Evolutionary conservation across 2,329 filamentous ascomycete genomes (phyloP).

Genomic region (Mollisiaceae sp.): DNA sequence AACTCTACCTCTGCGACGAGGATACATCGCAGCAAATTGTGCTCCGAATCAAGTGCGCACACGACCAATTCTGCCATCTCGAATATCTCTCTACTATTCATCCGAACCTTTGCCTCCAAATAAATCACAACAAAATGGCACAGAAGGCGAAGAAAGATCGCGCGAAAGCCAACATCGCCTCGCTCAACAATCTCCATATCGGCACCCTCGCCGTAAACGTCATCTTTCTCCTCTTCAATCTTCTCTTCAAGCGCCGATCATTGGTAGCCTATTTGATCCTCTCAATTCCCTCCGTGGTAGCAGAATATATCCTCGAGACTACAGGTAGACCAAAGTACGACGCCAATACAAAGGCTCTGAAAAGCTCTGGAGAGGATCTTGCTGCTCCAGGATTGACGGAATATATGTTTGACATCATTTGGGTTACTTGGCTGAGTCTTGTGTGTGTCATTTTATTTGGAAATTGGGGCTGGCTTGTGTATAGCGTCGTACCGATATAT

Average conservation of each 20-base stretch:
- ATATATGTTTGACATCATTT: slow-evolving; percentile 97
- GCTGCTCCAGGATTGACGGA: slow-evolving; percentile 88
- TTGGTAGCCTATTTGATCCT: slow-evolving; percentile 73
- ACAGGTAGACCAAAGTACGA: slow-evolving; percentile 79
- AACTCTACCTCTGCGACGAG: no score
- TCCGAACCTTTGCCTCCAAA: not conserved
- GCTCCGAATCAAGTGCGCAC: not conserved
- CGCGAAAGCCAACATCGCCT: slow-evolving; percentile 77
- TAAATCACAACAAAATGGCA: slow-evolving; percentile 35
- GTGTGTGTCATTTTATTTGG: slow-evolving; percentile 77
- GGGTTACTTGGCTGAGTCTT: slow-evolving; percentile 87
- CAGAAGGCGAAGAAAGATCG: slow-evolving; percentile 51
- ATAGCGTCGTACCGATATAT: slow-evolving; percentile 44
- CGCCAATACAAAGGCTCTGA: slow-evolving; percentile 58
- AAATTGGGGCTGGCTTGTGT: slow-evolving; percentile 77
- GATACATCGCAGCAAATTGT: no score
- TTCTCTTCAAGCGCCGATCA: slow-evolving; percentile 65
- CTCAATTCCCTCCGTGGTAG: slow-evolving; percentile 74
- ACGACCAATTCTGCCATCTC: not conserved
- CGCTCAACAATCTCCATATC: slow-evolving; percentile 82
- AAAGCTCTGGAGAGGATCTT: slow-evolving; percentile 83
- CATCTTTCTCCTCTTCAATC: slow-evolving; percentile 75
- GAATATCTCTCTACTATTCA: not conserved
- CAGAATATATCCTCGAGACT: slow-evolving; percentile 85
- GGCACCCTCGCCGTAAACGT: slow-evolving; percentile 74